Evolutionary conservation across 192 early-diverging fungal genomes (phyloP), one percentile per base, ranked within the genome.

Genomic region (Entomortierella beljakovae): DNA sequence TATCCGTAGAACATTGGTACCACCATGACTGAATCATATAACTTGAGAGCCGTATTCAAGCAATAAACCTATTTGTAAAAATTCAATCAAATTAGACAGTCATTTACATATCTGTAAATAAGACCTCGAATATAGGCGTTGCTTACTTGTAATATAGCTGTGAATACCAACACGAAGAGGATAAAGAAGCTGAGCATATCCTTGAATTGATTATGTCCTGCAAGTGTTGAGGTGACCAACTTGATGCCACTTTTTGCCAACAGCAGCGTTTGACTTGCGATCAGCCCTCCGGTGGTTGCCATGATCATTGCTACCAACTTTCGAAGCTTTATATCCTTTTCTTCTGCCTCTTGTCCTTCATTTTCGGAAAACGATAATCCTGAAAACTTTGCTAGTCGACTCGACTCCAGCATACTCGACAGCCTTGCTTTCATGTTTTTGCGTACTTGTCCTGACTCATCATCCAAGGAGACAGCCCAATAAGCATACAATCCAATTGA

Each of bases 1-100:
- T 80, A 80, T 34, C 88, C 88, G 57, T 86, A 89, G 61, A 89
- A 89, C 13, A 83, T 81, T 20, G 88, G 88, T 0, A 89, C 88
- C 7, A 89, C 88, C 50, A 89, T 69, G 0, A 89, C 86, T 11
- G 88, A 87, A 37, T 82, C 81, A 57, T 89, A 86, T 10, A 87
- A 37, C 54, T 87, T 89, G 3, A 89, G 70, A 23, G 83, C 86
- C 8, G 84, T 83, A 58, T 89, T 89, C 34, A 89, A 42, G 54
- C 88, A 89, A 48, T 87, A 89, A 29, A 89, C 83, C 87, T 88
- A 80, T n/a, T 54, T 40, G 13, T 40, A 13, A 40, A 13, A 40
- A 13, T n/a, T n/a, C n/a, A n/a, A n/a, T n/a, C n/a, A n/a, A n/a
- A n/a, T n/a, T n/a, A n/a, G n/a, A n/a, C n/a, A n/a, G n/a, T n/a